Base-by-base conservation (phyloP, 805 yeast genomes). In the Kuraishia floccosa region DNA sequence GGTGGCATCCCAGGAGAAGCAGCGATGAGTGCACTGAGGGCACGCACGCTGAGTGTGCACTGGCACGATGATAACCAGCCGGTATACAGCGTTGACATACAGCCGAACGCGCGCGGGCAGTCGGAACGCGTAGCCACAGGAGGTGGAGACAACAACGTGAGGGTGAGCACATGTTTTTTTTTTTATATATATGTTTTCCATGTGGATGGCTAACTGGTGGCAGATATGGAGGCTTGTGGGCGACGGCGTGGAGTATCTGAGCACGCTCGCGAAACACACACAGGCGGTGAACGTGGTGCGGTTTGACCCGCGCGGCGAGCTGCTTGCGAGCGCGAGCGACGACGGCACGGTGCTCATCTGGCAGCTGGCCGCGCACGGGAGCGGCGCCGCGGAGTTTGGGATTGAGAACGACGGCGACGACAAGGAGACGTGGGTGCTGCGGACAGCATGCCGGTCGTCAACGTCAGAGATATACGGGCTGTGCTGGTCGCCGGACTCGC, bases 271-370 rank as follows among this genome's bases (percentile, higher is more conserved):
- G 3, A 86, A 85, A 43, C 98, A 91, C 49, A 82, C 91, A 2
- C 95, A 86, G 50, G 96, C 97, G 0, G 96, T 91, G 14, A 91
- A 91, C 47, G 87, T 75, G 21, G 94, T 84, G 4, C 58, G 95
- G 31, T 91, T 87, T 48, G 77, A 72, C 45, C 75, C 78, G 2
- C 54, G 51, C 3, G 96, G 96, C 1, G 63, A 68, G 30, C 40
- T 67, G 5, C 58, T 91, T 15, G 97, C 97, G 0, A 69, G 89
- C 0, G 96, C 95, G 0, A 94, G 96, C 3, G 99, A 91, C 48
- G 98, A 91, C 51, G 97, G 98, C 2, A 73, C 79, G 5, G 68
- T 91, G 17, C 61, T 87, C 39, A 54, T 91, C 22, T 91, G 98
- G 98, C 63, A 59, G 25, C 58, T 66, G 14, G 59, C 73, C 15